A percentile compares a stretch with the other conserved stretches of the same genome.
Conservation (phyloP, 2,329 filamentous ascomycete species). For the Epichloe coenophiala region DNA sequence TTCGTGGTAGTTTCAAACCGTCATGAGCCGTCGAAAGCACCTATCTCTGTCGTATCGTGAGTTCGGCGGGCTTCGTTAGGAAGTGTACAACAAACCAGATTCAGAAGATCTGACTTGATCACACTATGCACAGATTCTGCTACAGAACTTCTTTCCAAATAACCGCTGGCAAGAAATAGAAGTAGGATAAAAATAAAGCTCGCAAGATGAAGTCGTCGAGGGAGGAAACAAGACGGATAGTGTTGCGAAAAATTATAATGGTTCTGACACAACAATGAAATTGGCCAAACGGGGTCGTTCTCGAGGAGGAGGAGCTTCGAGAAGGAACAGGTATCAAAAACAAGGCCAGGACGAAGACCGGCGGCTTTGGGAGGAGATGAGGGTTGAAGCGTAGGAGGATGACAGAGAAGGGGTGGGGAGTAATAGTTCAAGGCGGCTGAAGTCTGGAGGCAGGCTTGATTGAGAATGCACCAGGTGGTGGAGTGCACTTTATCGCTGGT, state of each 20-base stretch:
- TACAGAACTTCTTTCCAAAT: conserved; percentile 3
- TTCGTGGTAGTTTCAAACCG: not conserved
- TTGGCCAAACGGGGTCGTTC: conserved; percentile 1
- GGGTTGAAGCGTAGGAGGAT: not conserved
- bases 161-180: conserved; percentile 2
- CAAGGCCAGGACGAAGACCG: not conserved
- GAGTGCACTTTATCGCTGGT: not conserved
- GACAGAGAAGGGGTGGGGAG: not conserved
- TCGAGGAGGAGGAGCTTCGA: conserved; percentile 6
- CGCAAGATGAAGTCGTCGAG: not conserved
- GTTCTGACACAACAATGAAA: not conserved
- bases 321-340: not conserved
- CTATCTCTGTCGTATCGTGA: not conserved
- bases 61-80: conserved; percentile 1
- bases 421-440: not conserved
- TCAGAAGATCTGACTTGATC: not conserved
- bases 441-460: not conserved
- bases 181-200: not conserved
- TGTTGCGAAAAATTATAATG: not conserved
- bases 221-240: conserved; percentile 5
- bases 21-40: conserved; percentile 1
- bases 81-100: not conserved
- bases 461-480: not conserved
- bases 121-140: not conserved
- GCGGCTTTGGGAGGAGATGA: not conserved